Base-by-base conservation (phyloP, 2,329 filamentous ascomycete genomes). In the Botrytis cinerea region DNA sequence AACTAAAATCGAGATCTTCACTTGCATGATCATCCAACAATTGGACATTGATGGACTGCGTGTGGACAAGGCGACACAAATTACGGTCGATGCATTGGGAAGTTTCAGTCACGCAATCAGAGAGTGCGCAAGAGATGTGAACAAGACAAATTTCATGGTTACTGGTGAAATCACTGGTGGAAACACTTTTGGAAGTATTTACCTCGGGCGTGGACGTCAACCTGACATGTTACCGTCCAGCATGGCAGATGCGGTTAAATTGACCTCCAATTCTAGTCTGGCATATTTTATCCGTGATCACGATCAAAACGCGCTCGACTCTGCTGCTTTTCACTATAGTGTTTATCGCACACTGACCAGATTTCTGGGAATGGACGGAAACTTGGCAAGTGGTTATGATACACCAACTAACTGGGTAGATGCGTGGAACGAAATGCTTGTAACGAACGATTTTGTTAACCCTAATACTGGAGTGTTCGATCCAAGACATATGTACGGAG, bases 11-110 rank as follows among this genome's bases (percentile, higher is more conserved):
- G 86, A 87, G 75, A 86, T 86, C 62, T 89, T 91, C 77, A 90
- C 88, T 2, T 92, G 90, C 81, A 88, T 91, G 80, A 84, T 88
- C 48, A 89, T 92, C 73, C 81, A 84, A 38, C 87, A 86, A 75
- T 83, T 92, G n/a, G 90, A 91, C 77, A 87, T 92, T 72, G 90
- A 92, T 78, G 90, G 89, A 0, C 90, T 89, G 78, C 87, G 90
- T 71, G 89, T 90, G 80, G 90, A 92, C 81, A 92, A 92, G 80
- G 90, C 88, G 2, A 87, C 88, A 25, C 89, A 91, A 77, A 86
- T 88, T 20, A 90, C 89, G 0, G 85, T 90, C 9, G 90, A 91
- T 78, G 85, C 88, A 1, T 84, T 89, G 73, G 88, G 85, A 9
- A 85, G 87, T 62, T 91, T 88, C 79, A 88, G 87, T 35, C 82